Percentiles rank a stretch among this genome's conserved stretches.
phyloP scores from a whole-genome alignment of 441 rosid species.

The Mallotus repandus region DNA sequence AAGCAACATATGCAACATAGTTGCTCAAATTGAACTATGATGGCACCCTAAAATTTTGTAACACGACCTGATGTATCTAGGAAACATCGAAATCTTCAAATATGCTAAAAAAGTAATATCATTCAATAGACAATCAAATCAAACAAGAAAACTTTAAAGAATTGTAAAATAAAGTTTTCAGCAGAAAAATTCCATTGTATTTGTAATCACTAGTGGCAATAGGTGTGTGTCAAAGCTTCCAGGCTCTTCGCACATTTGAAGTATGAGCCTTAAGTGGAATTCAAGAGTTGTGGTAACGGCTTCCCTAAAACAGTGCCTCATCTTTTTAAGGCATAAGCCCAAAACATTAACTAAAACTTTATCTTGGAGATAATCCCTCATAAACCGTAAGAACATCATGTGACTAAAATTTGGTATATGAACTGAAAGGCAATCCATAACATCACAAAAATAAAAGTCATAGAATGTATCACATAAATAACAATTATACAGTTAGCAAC shows the following conservation, averaged over 20 bases:
- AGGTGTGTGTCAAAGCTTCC: not conserved
- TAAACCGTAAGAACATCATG: not conserved
- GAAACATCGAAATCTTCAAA: not conserved
- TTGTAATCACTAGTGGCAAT: not conserved
- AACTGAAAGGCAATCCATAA: not conserved
- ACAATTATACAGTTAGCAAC: constrained; percentile 1
- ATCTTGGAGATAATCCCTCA: not conserved
- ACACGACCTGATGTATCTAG: not conserved
- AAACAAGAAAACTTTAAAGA: not conserved
- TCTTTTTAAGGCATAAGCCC: not conserved
- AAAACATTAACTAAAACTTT: not conserved
- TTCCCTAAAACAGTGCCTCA: not conserved
- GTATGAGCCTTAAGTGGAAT: not conserved
- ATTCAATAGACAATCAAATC: not conserved
- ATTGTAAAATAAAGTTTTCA: not conserved
- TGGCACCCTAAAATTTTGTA: not conserved
- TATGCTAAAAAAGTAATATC: not conserved
- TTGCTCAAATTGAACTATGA: not conserved
- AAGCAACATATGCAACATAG: not conserved
- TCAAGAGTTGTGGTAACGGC: not conserved
- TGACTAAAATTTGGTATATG: not conserved
- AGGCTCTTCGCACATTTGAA: not conserved
- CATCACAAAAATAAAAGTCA: not conserved
- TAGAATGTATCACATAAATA: not conserved
- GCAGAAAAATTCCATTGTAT: not conserved